Evolutionary conservation across 805 yeast genomes (phyloP).

Genomic region (Candida anglica): DNA sequence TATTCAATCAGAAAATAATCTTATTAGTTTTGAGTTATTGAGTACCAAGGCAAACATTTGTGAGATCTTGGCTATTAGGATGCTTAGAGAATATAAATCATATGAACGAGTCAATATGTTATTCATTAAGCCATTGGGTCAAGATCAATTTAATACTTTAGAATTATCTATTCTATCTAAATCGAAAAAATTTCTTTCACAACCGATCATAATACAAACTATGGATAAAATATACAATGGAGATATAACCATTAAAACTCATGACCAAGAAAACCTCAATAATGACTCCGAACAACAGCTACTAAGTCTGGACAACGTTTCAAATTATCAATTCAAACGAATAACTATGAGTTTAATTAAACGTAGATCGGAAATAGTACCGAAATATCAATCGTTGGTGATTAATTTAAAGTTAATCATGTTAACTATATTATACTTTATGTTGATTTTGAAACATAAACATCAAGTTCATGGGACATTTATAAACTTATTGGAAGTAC

Average conservation of each 20-base stretch:
- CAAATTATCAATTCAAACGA: conserved; percentile 27
- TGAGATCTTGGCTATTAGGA: conserved; percentile 48
- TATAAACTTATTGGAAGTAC: conserved; percentile 20
- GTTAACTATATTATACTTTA: conserved; percentile 25
- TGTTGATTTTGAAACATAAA: conserved; percentile 23
- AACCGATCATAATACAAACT: conserved; percentile 46
- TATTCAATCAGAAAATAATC: conserved; percentile 36
- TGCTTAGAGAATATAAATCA: conserved; percentile 43
- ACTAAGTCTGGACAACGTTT: conserved; percentile 16
- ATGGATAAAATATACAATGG: conserved; percentile 51
- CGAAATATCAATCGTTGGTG: conserved; percentile 39
- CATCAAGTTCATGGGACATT: conserved; percentile 4
- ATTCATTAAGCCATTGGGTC: conserved; percentile 43
- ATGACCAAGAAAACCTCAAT: conserved; percentile 6
- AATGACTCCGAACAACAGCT: conserved; percentile 13
- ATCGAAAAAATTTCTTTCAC: conserved; percentile 48
- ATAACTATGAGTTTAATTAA: conserved; percentile 27
- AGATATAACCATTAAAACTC: conserved; percentile 32
- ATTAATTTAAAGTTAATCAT: conserved; percentile 30
- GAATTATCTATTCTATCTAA: conserved; percentile 52
- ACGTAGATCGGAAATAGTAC: conserved; percentile 30
- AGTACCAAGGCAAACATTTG: conserved; percentile 47
- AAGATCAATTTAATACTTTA: conserved; percentile 40
- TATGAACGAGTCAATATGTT: conserved; percentile 42
- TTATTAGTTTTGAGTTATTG: conserved; percentile 32